phyloP scores from a whole-genome alignment of 805 yeast species.

The Pichia californica region DNA sequence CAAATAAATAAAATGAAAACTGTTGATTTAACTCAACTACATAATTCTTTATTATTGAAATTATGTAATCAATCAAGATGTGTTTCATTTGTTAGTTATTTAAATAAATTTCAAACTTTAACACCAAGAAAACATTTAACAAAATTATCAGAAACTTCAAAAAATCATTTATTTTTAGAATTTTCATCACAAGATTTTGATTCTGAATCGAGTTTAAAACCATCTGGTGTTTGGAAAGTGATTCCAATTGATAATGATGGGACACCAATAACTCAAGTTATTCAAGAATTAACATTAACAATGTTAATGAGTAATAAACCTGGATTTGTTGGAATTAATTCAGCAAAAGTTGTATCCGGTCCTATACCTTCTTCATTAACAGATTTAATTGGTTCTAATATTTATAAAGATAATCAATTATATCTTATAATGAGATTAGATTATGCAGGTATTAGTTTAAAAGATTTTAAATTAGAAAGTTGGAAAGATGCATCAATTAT shows the following conservation, averaged over 20 bases:
- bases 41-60: conserved; percentile 28
- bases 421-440: conserved; percentile 33
- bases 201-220: conserved; percentile 24
- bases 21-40: conserved; percentile 29
- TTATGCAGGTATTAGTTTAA: conserved; percentile 39
- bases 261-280: conserved; percentile 32
- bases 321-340: conserved; percentile 41
- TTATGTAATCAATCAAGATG: conserved; percentile 31
- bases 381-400: conserved; percentile 6
- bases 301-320: conserved; percentile 32
- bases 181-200: conserved; percentile 43
- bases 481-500: conserved; percentile 37
- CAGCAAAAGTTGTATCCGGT: conserved; percentile 43
- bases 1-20: conserved; percentile 21
- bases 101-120: conserved; percentile 17
- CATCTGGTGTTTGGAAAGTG: conserved; percentile 38
- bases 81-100: conserved; percentile 28
- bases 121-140: conserved; percentile 11
- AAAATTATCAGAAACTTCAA: neutral
- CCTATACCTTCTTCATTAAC: conserved; percentile 11
- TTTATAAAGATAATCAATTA: conserved; percentile 20
- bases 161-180: conserved; percentile 30
- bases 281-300: conserved; percentile 43
- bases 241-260: conserved; percentile 46
- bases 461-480: conserved; percentile 33